Evolutionary conservation across 2,329 filamentous ascomycete species (phyloP).

Genomic region (Neocucurbitaria cava): DNA sequence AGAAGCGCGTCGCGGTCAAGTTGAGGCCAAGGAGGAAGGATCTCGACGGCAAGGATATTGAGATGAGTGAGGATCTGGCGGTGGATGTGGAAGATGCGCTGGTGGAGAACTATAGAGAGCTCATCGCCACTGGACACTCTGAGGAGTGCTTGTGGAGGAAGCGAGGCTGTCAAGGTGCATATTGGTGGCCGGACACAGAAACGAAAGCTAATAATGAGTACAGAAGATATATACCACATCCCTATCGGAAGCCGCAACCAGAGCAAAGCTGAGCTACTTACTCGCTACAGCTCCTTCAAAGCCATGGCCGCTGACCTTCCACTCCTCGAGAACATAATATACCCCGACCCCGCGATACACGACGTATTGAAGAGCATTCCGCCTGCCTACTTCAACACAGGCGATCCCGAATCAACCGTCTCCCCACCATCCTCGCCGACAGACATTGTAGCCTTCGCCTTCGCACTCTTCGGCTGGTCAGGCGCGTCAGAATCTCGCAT

Average conservation of each 20-base stretch:
- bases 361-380: constrained; percentile 36
- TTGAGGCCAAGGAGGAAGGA: constrained; percentile 63
- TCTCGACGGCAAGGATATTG: constrained; percentile 54
- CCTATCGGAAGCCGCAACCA: constrained; percentile 49
- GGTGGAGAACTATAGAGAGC: constrained; percentile 75
- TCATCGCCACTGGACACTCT: constrained; percentile 77
- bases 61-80: constrained; percentile 57
- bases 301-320: constrained; percentile 44
- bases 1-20: constrained; percentile 82
- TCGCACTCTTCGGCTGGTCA: constrained; percentile 57
- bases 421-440: constrained; percentile 25
- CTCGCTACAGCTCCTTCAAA: constrained; percentile 50
- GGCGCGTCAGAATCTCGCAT: constrained; percentile 66
- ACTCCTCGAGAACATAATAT: constrained; percentile 40
- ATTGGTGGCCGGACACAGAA: too few relatives aligned
- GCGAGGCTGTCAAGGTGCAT: constrained; percentile 81
- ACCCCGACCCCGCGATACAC: constrained; percentile 36
- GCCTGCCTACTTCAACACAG: constrained; percentile 27
- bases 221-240: constrained; percentile 70
- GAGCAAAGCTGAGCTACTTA: constrained; percentile 47
- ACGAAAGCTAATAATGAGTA: constrained; percentile 17
- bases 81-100: constrained; percentile 66
- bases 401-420: constrained; percentile 16
- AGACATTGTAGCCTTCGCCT: constrained; percentile 37
- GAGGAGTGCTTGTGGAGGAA: constrained; percentile 86